phyloP scores from a whole-genome alignment of 768 basidiomycete species.

The Lentinula raphanica region DNA sequence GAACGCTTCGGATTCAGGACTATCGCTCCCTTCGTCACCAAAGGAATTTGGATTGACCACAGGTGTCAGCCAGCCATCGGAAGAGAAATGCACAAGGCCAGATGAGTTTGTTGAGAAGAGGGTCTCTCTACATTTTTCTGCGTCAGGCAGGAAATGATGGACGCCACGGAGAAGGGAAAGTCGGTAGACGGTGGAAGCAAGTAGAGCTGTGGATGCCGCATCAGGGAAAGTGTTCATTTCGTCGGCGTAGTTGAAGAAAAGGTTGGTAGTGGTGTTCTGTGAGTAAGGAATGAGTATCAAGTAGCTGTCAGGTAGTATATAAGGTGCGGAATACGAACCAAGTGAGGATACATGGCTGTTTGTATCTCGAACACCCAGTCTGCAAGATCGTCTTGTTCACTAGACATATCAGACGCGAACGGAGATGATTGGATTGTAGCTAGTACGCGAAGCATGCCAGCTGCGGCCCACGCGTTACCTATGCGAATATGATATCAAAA shows the following conservation, averaged over 20 bases:
- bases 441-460: conserved; percentile 79
- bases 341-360: conserved; percentile 55
- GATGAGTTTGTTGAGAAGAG: conserved; percentile 22
- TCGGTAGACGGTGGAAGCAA: conserved; percentile 75
- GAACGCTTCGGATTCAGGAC: conserved; percentile 79
- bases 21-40: conserved; percentile 40
- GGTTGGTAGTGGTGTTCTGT: conserved; percentile 35
- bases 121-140: conserved; percentile 49
- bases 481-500: too few species aligned
- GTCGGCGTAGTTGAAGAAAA: conserved; percentile 74
- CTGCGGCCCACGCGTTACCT: conserved; percentile 90
- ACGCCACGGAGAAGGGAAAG: conserved; percentile 50
- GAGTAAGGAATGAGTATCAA: conserved; percentile 9
- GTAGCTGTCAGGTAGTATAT: conserved; percentile 4
- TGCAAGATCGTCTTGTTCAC: conserved; percentile 52
- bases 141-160: conserved; percentile 46
- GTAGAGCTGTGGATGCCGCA: conserved; percentile 64
- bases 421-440: conserved; percentile 65
- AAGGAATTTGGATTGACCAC: conserved; percentile 70
- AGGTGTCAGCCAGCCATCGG: conserved; percentile 62
- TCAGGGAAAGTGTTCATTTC: conserved; percentile 56
- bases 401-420: conserved; percentile 41
- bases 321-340: conserved; percentile 42
- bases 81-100: conserved; percentile 42
- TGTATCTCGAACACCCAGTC: conserved; percentile 73